These are phyloP conservation scores for Curvularia verruculosa DNA, from an alignment of 2,329 filamentous ascomycete species.

Conservation along the genomic window DNA sequence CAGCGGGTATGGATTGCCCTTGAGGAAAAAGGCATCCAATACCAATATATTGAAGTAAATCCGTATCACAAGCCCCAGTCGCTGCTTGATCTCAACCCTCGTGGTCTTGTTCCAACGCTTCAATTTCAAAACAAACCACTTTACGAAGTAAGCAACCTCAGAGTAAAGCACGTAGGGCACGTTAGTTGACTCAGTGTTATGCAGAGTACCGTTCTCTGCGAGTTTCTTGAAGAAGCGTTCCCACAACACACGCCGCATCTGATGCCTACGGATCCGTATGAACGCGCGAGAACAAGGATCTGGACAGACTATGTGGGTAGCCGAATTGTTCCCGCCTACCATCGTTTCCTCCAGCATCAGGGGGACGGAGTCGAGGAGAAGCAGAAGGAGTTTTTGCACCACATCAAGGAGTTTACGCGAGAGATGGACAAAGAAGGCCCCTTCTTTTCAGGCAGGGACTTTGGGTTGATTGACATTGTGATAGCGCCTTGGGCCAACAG, in stretches of 20 bases:
- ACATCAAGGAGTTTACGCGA: conserved; percentile 64
- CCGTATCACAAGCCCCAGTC: conserved; percentile 74
- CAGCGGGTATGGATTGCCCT: conserved; percentile 76
- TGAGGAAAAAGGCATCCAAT: conserved; percentile 73
- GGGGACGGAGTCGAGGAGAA: conserved; percentile 56
- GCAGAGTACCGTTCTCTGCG: conserved; percentile 73
- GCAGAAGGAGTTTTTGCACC: conserved; percentile 62
- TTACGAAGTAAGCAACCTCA: too few relatives aligned
- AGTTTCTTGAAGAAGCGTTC: conserved; percentile 77
- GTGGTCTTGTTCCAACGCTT: conserved; percentile 76
- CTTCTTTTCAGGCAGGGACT: conserved; percentile 68
- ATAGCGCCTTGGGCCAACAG: conserved; percentile 75
- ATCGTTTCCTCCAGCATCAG: conserved; percentile 60
- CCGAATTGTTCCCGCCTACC: conserved; percentile 71
- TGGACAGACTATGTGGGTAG: conserved; percentile 76
- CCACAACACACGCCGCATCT: conserved; percentile 58
- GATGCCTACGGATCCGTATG: conserved; percentile 67
- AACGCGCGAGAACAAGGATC: conserved; percentile 68
- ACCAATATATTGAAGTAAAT: conserved; percentile 74
- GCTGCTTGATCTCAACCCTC: conserved; percentile 74
- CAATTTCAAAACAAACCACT: conserved; percentile 63
- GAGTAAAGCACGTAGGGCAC: too few relatives aligned
- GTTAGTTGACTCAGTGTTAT: too few relatives aligned
- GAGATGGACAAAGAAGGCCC: conserved; percentile 69
- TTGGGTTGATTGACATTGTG: conserved; percentile 73